A percentile compares a stretch with the other conserved stretches of the same genome.
phyloP scores from a whole-genome alignment of 176 grass and related monocot species.

The Cenchrus americanus region DNA sequence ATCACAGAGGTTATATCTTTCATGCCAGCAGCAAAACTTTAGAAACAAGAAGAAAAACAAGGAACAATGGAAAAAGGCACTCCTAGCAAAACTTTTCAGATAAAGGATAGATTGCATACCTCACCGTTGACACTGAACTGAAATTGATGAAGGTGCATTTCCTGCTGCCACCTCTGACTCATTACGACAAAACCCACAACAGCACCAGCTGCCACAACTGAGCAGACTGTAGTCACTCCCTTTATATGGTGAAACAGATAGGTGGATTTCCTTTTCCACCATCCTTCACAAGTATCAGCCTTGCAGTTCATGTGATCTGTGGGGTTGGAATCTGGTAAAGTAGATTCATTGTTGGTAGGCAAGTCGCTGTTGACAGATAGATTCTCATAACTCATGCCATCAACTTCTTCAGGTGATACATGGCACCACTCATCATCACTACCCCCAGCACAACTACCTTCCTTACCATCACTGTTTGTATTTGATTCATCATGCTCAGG shows the following conservation, averaged over 20 bases:
- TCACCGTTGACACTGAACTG: constrained; percentile 56
- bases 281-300: constrained; percentile 46
- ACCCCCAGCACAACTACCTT: constrained; percentile 34
- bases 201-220: constrained; percentile 71
- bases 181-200: constrained; percentile 73
- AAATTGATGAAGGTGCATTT: constrained; percentile 59
- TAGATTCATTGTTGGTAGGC: constrained; percentile 1
- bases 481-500: constrained; percentile 40
- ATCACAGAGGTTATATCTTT: background rate
- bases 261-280: constrained; percentile 52
- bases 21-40: background rate
- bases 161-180: constrained; percentile 71
- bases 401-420: constrained; percentile 33
- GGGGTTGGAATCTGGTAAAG: constrained; percentile 17
- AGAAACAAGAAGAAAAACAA: constrained; percentile 10
- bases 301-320: constrained; percentile 25
- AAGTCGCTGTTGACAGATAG: constrained; percentile 31
- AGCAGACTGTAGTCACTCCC: constrained; percentile 73
- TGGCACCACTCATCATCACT: constrained; percentile 37
- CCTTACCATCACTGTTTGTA: constrained; percentile 24
- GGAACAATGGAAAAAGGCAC: background rate
- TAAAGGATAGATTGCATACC: constrained; percentile 47
- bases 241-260: constrained; percentile 62
- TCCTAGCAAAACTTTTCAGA: background rate
- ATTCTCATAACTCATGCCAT: constrained; percentile 36